Base-by-base conservation (phyloP, 768 basidiomycete species). In the Pleurotus tuber-regium region DNA sequence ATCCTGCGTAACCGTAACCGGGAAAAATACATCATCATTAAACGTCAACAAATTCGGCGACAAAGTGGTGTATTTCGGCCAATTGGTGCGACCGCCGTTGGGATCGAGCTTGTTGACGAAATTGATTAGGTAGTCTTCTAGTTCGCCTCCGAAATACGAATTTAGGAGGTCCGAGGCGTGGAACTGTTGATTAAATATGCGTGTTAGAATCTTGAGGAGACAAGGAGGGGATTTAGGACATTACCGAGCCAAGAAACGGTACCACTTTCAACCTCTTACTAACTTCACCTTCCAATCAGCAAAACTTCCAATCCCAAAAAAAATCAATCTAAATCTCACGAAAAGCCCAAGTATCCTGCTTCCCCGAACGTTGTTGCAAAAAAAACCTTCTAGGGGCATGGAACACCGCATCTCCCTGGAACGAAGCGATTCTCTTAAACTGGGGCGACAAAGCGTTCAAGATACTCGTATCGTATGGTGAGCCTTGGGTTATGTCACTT, bases 361-460 rank as follows among this genome's bases (percentile, higher is more conserved):
- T 72, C 0, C 62, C 66, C 0, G 72, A 62, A 0, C 56, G 62
- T 16, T 66, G 51, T 24, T 73, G 59, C 23, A 82, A 55, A 53
- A 83, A 68, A 61, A 75, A 74, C 2, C 78, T 59, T 10, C 79
- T 61, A 31, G 80, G 74, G 0, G 68, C 76, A 51, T 82, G 74
- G 65, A 83, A 79, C 1, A 74, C 65, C 24, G 64, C 61, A 53
- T 83, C 82, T 0, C 80, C 81, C 43, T 70, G 67, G 53, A 82
- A 65, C 0, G 80, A 71, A 3, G 80, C 71, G 4, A 80, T 52
- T 1, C 79, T 68, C 57, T 83, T 83, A 63, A 69, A 80, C 51
- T 82, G 70, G 0, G 76, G 73, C 2, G 73, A 70, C 4, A 76
- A 52, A 0, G 69, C 68, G 52, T 83, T 79, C 16, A 69, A 52